These are phyloP conservation scores for Coemansia sp. DNA, from an alignment of 192 early-diverging fungal genomes.

Conservation along the genomic window DNA sequence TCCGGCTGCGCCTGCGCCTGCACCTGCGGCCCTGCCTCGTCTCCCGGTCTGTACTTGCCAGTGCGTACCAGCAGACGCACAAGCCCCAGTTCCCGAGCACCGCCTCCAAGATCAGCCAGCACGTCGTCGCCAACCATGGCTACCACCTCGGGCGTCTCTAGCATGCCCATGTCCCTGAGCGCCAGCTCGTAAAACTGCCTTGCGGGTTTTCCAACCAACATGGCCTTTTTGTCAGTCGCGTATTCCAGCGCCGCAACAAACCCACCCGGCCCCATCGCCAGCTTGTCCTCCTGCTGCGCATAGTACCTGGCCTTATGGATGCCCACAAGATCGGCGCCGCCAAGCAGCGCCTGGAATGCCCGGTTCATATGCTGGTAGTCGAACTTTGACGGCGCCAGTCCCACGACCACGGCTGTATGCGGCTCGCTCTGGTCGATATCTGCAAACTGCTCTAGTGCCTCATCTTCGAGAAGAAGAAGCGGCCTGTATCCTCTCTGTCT, in stretches of 20 bases:
- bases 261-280: constrained; percentile 84
- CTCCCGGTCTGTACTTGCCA: constrained; percentile 76
- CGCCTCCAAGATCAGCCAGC: constrained; percentile 74
- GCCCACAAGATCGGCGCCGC: constrained; percentile 65
- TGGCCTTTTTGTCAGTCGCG: constrained; percentile 62
- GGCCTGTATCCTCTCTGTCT: constrained; percentile 57
- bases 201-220: constrained; percentile 79
- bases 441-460: constrained; percentile 69
- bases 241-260: constrained; percentile 85
- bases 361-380: constrained; percentile 62
- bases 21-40: constrained; percentile 63
- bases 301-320: constrained; percentile 84
- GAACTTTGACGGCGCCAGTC: constrained; percentile 64
- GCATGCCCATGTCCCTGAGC: constrained; percentile 63
- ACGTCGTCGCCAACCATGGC: constrained; percentile 91
- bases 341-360: constrained; percentile 69
- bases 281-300: constrained; percentile 53
- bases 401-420: constrained; percentile 76
- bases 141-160: constrained; percentile 52
- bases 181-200: constrained; percentile 74
- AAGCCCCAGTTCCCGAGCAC: constrained; percentile 72
- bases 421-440: constrained; percentile 56
- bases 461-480: constrained; percentile 71
- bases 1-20: constrained; percentile 38
- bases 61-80: constrained; percentile 66